A percentile compares a stretch with the other conserved stretches of the same genome.
Conservation (phyloP, 768 basidiomycete species). For the Tubosaeta sp. region DNA sequence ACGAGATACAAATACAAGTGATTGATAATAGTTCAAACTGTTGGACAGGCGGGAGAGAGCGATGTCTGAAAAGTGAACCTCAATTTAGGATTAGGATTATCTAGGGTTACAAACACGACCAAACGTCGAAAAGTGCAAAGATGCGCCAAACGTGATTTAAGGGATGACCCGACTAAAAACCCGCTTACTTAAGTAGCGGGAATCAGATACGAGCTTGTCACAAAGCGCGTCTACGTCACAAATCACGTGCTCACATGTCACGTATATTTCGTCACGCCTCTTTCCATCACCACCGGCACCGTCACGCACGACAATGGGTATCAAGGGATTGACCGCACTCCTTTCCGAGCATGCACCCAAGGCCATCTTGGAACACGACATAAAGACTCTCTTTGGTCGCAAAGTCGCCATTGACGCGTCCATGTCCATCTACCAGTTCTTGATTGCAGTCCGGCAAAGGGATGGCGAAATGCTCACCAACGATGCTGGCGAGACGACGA, state of each 20-base stretch:
- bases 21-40: too few species aligned
- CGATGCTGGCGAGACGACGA: conserved; percentile 96
- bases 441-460: conserved; percentile 94
- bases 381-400: conserved; percentile 95
- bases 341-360: conserved; percentile 87
- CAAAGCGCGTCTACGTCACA: conserved; percentile 12
- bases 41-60: too few species aligned
- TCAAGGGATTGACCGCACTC: conserved; percentile 91
- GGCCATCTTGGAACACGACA: conserved; percentile 85
- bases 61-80: too few species aligned
- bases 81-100: too few species aligned
- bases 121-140: too few species aligned
- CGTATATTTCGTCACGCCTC: neutral
- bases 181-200: too few species aligned
- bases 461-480: conserved; percentile 97
- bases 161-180: too few species aligned
- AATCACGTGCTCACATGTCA: conserved; percentile 13
- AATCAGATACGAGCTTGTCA: too few species aligned
- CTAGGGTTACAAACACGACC: too few species aligned
- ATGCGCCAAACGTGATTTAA: too few species aligned
- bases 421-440: conserved; percentile 96
- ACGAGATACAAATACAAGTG: too few species aligned
- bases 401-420: conserved; percentile 99
- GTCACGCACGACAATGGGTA: conserved; percentile 58
- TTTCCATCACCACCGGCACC: neutral